These are phyloP conservation scores for Lachnellula hyalina DNA, from an alignment of 2,329 filamentous ascomycete genomes.

Conservation along the genomic window DNA sequence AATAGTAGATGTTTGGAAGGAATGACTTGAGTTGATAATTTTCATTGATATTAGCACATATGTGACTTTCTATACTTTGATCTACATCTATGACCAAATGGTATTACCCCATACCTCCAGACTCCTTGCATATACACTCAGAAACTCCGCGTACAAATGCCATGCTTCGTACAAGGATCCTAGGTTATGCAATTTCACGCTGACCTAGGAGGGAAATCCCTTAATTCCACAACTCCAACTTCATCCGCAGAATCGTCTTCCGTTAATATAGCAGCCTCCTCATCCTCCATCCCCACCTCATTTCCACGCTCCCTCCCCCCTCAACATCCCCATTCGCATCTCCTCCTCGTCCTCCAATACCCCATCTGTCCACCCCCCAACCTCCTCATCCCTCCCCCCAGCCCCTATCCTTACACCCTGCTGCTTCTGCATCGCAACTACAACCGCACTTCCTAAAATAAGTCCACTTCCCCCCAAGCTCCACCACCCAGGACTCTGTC, in stretches of 20 bases:
- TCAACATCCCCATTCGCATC: slow-evolving; percentile 17
- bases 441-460: slow-evolving; percentile 61
- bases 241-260: no score
- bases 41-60: no score
- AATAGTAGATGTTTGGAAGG: no score
- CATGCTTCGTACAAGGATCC: neutral
- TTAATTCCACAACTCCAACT: neutral
- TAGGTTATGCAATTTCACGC: neutral
- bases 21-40: no score
- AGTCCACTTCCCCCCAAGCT: slow-evolving; percentile 57
- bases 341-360: slow-evolving; percentile 4
- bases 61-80: neutral
- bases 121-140: neutral
- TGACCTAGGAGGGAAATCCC: neutral
- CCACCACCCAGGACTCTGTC: slow-evolving; percentile 49
- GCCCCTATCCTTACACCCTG: neutral
- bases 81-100: neutral
- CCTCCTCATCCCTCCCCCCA: slow-evolving; percentile 4
- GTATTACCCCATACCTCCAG: neutral
- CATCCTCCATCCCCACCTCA: neutral
- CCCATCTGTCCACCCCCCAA: neutral
- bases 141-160: neutral
- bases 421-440: slow-evolving; percentile 46
- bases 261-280: neutral
- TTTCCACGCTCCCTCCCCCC: neutral